Conservation (phyloP, 192 early-diverging fungal genomes). For the Podila epigama region DNA sequence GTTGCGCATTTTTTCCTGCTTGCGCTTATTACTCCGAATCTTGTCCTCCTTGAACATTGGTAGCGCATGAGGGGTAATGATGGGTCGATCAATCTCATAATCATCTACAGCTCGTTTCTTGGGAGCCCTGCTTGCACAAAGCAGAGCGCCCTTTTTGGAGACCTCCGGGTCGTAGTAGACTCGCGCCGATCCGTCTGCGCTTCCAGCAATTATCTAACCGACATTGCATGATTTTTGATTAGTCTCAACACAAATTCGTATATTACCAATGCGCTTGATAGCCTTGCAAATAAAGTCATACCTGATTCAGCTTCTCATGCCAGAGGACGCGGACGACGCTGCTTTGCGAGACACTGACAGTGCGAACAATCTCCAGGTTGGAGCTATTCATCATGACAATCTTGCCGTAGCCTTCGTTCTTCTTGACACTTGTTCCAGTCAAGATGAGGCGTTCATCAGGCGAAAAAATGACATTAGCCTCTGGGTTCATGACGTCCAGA, state of each 20-base stretch:
- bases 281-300: too few relatives aligned
- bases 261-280: too few relatives aligned
- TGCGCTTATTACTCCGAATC: conserved; percentile 69
- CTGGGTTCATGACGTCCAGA: conserved; percentile 72
- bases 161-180: conserved; percentile 78
- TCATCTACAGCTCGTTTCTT: conserved; percentile 72
- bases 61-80: conserved; percentile 89
- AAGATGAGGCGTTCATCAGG: conserved; percentile 83
- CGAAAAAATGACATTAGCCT: conserved; percentile 83
- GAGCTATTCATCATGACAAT: conserved; percentile 71
- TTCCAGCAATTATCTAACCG: conserved; percentile 76
- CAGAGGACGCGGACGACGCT: conserved; percentile 82
- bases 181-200: conserved; percentile 74
- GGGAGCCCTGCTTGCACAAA: conserved; percentile 69
- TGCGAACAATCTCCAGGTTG: conserved; percentile 60
- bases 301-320: conserved; percentile 86
- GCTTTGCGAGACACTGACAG: conserved; percentile 61
- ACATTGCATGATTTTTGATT: background rate
- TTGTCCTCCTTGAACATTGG: conserved; percentile 86
- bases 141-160: conserved; percentile 74
- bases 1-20: conserved; percentile 72
- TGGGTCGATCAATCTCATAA: conserved; percentile 71
- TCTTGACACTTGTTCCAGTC: conserved; percentile 73
- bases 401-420: conserved; percentile 71
- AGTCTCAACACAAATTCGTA: too few relatives aligned